Evolutionary conservation across 768 basidiomycete genomes (phyloP), one percentile per base, ranked within the genome.

Genomic region (Leccinum subtestaceum): DNA sequence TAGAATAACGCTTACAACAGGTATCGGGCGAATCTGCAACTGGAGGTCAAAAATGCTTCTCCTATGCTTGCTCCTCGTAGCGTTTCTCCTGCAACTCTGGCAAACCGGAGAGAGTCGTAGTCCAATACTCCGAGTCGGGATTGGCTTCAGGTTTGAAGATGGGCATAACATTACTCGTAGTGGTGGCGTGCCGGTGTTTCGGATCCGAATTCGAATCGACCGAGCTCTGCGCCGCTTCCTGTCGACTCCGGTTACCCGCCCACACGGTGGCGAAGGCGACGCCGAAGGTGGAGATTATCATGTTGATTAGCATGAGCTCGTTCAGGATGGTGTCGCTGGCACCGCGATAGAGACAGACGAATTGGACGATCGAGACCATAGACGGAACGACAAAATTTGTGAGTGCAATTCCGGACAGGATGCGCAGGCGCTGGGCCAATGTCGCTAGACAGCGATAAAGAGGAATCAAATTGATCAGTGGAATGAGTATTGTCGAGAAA

Each of bases 341-440:
- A 9, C 27, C 25, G 15, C 27, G 55, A 31, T 64, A 64, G 36
- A 46, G 19, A 2, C 48, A 51, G 21, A 64, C 29, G 19, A 64
- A 56, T 47, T 60, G 63, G 5, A 11, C 66, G 43, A 75, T 60
- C 25, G 69, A 74, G 57, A 74, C 70, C 19, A 73, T 51, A 1
- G 70, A 61, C 0, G 73, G 74, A 32, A 75, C 55, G n/a, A 70
- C 36, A 52, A 74, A 75, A 55, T 75, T 74, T 5, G 72, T 68
- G 46, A 70, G 65, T 17, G 73, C 70, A 21, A 74, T 72, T 21
- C 60, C 68, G 25, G 66, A 73, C 21, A 74, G 65, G 38, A 53
- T 65, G 21, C 61, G 65, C 49, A 72, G 49, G 25, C 70, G 69
- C 15, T 63, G 56, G 3, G 63, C 17, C 19, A 71, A 69, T 8